Base-by-base conservation (phyloP, 352 stramenopile species). In the Pythium guiyangense region DNA sequence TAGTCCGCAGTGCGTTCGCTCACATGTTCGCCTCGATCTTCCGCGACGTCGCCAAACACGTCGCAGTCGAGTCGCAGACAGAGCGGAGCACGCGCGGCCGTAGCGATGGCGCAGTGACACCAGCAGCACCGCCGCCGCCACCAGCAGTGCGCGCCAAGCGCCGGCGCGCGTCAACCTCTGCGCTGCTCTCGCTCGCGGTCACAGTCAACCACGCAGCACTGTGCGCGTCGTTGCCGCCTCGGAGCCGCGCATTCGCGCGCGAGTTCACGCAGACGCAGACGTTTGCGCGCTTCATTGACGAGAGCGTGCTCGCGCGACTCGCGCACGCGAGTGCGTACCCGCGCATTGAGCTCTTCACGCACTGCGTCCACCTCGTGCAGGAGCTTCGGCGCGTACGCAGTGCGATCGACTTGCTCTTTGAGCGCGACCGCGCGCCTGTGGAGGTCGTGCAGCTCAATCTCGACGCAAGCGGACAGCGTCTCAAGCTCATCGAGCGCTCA, bases 21-120 rank as follows among this genome's bases (percentile, higher is more conserved):
- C 54, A 63, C 25, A 67, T 91, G 47, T 90, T 93, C 49, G 72
- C 78, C 6, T 79, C 67, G 6, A 77, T 90, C 22, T 87, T 90
- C 31, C 63, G 66, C 34, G 74, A 88, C 53, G 86, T 76, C 35
- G 68, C 73, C 44, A 66, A 67, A 2, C 78, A 73, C 48, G 71
- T 89, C 51, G 54, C 64, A 39, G 69, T 86, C 34, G 66, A 86
- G 22, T 63, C 69, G 34, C 65, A 44, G 39, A 6, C 15, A 20
- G 18, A 47, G 18, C 42, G 20, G 14, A 27, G 10, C 6, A n/a
- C 6, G 18, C 26, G 29, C 27, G 49, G 14, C 6, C 57, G 44
- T 27, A 42, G 50, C 14, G 40, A 45, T 14, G 39, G 18, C 39
- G 18, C 39, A 45, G 39, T 15, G 10, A 9, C 3, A 39, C 49